These are phyloP conservation scores for Penicillium bovifimosum DNA, from an alignment of 495 filamentous ascomycete species.

Conservation along the genomic window DNA sequence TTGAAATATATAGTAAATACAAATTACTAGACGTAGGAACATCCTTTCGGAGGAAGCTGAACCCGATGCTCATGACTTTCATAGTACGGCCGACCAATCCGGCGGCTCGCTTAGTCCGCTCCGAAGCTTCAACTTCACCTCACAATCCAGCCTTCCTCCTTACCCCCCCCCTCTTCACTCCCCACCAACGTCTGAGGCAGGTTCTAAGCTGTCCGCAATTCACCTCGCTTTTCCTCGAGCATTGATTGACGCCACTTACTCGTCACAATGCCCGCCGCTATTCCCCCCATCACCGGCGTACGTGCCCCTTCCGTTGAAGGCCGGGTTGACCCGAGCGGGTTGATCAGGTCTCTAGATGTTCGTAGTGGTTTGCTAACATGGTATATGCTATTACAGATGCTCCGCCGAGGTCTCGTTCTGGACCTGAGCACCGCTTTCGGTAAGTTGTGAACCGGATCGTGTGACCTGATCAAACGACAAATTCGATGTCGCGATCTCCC, in stretches of 20 bases:
- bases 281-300: constrained; percentile 49
- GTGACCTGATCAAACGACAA: constrained; percentile 20
- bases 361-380: constrained; percentile 7
- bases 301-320: constrained; percentile 23
- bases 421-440: constrained; percentile 74
- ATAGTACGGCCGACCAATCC: constrained; percentile 22
- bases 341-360: constrained; percentile 4
- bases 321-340: constrained; percentile 23
- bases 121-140: constrained; percentile 41
- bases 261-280: constrained; percentile 40
- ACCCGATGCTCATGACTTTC: constrained; percentile 7
- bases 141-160: constrained; percentile 25
- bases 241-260: constrained; percentile 20
- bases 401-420: constrained; percentile 66
- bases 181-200: constrained; percentile 20
- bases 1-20: neutral
- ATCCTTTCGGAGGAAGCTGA: neutral
- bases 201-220: constrained; percentile 15
- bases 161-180: constrained; percentile 19
- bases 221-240: constrained; percentile 1
- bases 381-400: constrained; percentile 47
- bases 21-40: too few species aligned
- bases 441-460: constrained; percentile 36
- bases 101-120: constrained; percentile 38
- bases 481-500: constrained; percentile 3